Base-by-base conservation (phyloP, 345 rosid species). In the Turritis glabra region DNA sequence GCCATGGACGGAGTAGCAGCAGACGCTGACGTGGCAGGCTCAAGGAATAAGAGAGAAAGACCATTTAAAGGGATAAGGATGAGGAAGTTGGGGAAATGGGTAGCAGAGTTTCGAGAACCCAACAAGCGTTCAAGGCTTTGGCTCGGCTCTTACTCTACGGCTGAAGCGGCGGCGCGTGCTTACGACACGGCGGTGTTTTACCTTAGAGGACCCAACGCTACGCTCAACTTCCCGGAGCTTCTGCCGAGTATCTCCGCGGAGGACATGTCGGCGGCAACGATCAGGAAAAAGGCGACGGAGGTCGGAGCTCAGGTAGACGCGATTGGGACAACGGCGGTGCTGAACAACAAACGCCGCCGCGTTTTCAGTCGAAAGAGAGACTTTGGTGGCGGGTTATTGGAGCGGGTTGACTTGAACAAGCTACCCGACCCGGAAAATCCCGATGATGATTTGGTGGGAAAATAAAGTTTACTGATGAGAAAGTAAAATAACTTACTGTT, bases 21-120 rank as follows among this genome's bases (percentile, higher is more conserved):
- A 33, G 1, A 7, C 33, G 69, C 67, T 26, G 64, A 58, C 57
- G 58, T 71, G 57, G 53, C 70, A 48, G 78, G 29, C 2, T 4
- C 70, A 58, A 77, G 80, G 67, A 82, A n/a, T n/a, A n/a, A 83
- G 79, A 70, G 78, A 76, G 90, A 84, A 57, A 80, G 87, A 69
- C 83, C 76, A 2, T 93, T 81, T 78, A 93, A 93, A 76, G 98
- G 98, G 62, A 93, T 93, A 80, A 86, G 98, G 88, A 93, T 93
- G 98, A 86, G 98, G 72, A 93, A 93, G 86, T 93, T 97, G 98
- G 98, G 98, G 0, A 93, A 93, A 79, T 93, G 98, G 97, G 98
- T 93, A 68, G 98, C 98, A 4, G 98, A 93, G 91, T 87, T 91
- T 25, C 76, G 98, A 53, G 98, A 93, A 70, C 98, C 98, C 4